Percentiles rank a stretch among this genome's conserved stretches.
Evolutionary conservation across 164 flowering plant genomes (phyloP).

Genomic region (Vitis cinerea): DNA sequence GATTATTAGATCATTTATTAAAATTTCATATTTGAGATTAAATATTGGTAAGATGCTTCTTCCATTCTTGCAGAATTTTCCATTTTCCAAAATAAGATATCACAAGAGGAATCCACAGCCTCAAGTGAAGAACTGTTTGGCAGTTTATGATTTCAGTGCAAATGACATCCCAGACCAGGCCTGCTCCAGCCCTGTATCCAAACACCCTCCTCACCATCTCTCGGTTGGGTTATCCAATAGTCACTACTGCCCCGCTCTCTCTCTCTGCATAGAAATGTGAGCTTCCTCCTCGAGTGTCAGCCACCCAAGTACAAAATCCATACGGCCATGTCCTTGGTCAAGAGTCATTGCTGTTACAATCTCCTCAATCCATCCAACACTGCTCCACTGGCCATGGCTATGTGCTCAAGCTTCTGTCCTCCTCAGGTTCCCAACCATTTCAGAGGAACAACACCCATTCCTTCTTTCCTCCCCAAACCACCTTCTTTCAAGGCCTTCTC

Average conservation of each 20-base stretch:
- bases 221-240: conserved; percentile 2
- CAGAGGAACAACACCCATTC: conserved; percentile 30
- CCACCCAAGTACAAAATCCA: not conserved
- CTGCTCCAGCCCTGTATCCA: not conserved
- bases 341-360: conserved; percentile 5
- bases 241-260: not conserved
- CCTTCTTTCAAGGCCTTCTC: conserved; percentile 37
- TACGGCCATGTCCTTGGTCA: conserved; percentile 10
- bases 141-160: no score
- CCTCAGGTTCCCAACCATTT: conserved; percentile 30
- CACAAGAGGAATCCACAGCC: no score
- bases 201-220: not conserved
- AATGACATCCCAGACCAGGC: not conserved
- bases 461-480: conserved; percentile 24
- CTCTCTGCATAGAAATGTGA: conserved; percentile 3
- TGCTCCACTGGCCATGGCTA: conserved; percentile 35
- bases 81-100: no score
- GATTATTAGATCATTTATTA: no score
- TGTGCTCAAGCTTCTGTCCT: conserved; percentile 43
- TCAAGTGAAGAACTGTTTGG: no score
- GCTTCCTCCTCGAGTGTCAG: not conserved
- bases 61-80: no score
- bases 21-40: no score
- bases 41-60: no score
- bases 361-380: conserved; percentile 16